Conservation (phyloP, 495 filamentous ascomycete species). For the Penicillium herquei region DNA sequence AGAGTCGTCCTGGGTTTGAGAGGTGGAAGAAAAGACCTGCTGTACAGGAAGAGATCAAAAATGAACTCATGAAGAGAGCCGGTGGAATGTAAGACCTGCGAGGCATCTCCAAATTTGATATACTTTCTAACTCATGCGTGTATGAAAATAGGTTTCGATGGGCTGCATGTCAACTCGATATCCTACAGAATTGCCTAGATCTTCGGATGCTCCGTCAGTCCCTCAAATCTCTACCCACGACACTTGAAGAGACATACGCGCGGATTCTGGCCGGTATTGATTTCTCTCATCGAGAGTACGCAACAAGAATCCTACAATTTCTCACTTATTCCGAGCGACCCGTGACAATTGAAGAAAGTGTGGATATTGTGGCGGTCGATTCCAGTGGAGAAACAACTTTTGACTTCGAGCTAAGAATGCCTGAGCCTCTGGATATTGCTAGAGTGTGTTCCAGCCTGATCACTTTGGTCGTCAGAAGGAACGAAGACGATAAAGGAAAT, state of each 20-base stretch:
- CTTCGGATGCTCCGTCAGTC: constrained; percentile 19
- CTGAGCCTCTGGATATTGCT: constrained; percentile 14
- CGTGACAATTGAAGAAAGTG: constrained; percentile 18
- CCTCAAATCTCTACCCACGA: constrained; percentile 31
- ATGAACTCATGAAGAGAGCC: no score
- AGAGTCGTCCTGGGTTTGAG: no score
- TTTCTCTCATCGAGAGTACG: constrained; percentile 10
- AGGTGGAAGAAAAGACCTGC: no score
- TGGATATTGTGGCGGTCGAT: constrained; percentile 24
- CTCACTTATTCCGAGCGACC: constrained; percentile 21
- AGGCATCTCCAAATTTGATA: constrained; percentile 2
- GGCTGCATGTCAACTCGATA: constrained; percentile 40
- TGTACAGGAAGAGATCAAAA: no score
- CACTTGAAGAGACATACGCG: constrained; percentile 38
- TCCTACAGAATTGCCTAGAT: constrained; percentile 27
- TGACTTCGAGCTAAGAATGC: constrained; percentile 16
- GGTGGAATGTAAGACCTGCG: constrained; percentile 37
- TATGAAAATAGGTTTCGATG: constrained; percentile 41
- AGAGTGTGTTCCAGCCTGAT: constrained; percentile 19
- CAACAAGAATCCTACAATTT: constrained; percentile 25
- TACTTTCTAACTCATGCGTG: constrained; percentile 14
- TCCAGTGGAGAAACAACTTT: constrained; percentile 12
- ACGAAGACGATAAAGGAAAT: no score
- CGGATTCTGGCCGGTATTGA: constrained; percentile 34
- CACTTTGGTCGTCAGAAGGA: constrained; percentile 12